Conservation (phyloP, 2,329 filamentous ascomycete species). For the Trichoderma atroviride region DNA sequence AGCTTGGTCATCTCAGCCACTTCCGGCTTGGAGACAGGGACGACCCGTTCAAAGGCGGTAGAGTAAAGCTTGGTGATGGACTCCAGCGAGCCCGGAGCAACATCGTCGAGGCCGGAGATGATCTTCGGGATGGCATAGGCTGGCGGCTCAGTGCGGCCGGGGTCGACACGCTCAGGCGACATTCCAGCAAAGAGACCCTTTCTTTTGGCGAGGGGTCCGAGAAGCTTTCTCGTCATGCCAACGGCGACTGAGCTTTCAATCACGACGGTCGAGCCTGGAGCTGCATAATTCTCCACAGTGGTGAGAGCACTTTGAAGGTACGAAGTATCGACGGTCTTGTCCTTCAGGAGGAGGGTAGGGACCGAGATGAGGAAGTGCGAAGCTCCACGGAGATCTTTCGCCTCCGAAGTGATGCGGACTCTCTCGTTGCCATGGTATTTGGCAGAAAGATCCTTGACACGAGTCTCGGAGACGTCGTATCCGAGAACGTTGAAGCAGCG, state of each 20-base stretch:
- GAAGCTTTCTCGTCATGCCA: constrained; percentile 55
- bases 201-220: constrained; percentile 48
- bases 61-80: constrained; percentile 50
- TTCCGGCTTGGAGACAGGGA: constrained; percentile 55
- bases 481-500: constrained; percentile 47
- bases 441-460: constrained; percentile 41
- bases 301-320: constrained; percentile 49
- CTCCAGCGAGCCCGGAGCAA: constrained; percentile 48
- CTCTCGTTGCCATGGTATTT: constrained; percentile 35
- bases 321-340: constrained; percentile 52
- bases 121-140: constrained; percentile 54
- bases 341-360: constrained; percentile 51
- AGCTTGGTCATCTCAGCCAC: constrained; percentile 62
- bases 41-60: constrained; percentile 50
- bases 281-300: constrained; percentile 46
- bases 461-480: constrained; percentile 51
- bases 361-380: constrained; percentile 59
- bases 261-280: constrained; percentile 51
- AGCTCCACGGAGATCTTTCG: constrained; percentile 44
- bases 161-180: constrained; percentile 58
- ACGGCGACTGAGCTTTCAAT: constrained; percentile 59
- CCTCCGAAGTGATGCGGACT: constrained; percentile 44
- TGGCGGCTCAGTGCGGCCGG: constrained; percentile 48
- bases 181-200: constrained; percentile 51
- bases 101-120: constrained; percentile 54